Conservation (phyloP, 2,329 filamentous ascomycete species). For the Penicillium brevicompactum region DNA sequence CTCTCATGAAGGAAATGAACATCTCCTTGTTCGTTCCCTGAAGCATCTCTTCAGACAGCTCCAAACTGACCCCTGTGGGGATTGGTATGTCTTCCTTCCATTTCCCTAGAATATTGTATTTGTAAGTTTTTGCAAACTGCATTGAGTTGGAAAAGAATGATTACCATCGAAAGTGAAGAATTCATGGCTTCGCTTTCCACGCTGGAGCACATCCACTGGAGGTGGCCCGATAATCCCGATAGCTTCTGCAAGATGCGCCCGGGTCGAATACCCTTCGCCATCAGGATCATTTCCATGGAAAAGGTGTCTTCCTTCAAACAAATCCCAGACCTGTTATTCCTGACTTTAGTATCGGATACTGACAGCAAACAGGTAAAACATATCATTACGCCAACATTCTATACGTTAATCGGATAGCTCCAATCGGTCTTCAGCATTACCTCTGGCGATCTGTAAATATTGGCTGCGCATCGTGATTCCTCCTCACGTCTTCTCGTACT, state of each 20-base stretch:
- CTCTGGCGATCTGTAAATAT: conserved; percentile 39
- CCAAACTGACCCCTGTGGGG: background rate
- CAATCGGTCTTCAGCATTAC: conserved; percentile 51
- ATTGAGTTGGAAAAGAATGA: conserved; percentile 5
- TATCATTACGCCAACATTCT: conserved; percentile 55
- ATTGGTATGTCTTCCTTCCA: conserved; percentile 12
- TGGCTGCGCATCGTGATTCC: conserved; percentile 49
- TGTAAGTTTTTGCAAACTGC: conserved; percentile 10
- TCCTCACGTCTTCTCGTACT: conserved; percentile 38
- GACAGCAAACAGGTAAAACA: conserved; percentile 13
- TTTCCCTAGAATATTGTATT: conserved; percentile 5
- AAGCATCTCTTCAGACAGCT: conserved; percentile 5
- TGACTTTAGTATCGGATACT: background rate
- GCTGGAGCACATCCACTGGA: conserved; percentile 37
- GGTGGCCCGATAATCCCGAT: conserved; percentile 48
- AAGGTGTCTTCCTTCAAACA: conserved; percentile 45
- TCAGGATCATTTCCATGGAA: conserved; percentile 38
- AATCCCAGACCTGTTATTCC: conserved; percentile 47
- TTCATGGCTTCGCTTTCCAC: conserved; percentile 37
- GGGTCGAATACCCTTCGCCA: conserved; percentile 36
- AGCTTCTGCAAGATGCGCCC: conserved; percentile 50
- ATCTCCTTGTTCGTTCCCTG: conserved; percentile 14
- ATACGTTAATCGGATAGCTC: conserved; percentile 53
- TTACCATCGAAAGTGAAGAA: conserved; percentile 47
- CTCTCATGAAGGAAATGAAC: conserved; percentile 14